Evolutionary conservation across 2,329 filamentous ascomycete genomes (phyloP), one percentile per base, ranked within the genome.

Genomic region (Diaporthe vaccinii): DNA sequence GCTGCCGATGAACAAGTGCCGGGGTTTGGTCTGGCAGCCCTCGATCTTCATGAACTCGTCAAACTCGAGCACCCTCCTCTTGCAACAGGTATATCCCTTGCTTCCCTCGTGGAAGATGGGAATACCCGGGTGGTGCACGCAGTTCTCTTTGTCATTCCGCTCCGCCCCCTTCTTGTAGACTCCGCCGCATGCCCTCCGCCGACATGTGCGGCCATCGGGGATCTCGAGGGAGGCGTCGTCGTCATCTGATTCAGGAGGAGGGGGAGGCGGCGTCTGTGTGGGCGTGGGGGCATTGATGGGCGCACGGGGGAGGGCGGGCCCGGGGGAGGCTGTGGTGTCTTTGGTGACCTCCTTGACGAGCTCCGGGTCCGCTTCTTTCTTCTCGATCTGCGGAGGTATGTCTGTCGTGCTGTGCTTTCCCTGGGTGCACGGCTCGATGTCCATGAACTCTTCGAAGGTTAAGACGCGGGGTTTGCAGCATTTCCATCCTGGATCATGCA

Each of bases 61-160:
- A 84, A 99, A 99, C 82, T 99, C 97, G 75, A 99, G 86, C 75
- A 99, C 97, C 51, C 95, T 91, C 80, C 95, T 89, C 90, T 98
- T 98, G 87, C 97, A 99, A 88, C 97, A 99, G 76, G 92, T 95
- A 89, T 97, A 99, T 1, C 97, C 97, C 87, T 99, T 99, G 86
- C 95, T 98, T 49, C 97, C 97, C 87, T 99, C 97, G 84, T 99
- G 97, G 86, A 99, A 99, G 79, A 99, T 93, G 34, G 97, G 95
- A 31, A 90, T 91, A 6, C 97, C 97, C 0, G 97, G 96, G 84
- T 99, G 97, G 82, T 98, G 93, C 62, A 94, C 89, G 82, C 97
- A 99, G 76, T 91, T 88, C 86, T 98, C 96, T 1, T 88, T 90
- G 44, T 93, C 91, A 28, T 34, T 65, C 78, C 94, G 87, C 46